Evolutionary conservation across 2,329 filamentous ascomycete genomes (phyloP), one percentile per base, ranked within the genome.

Genomic region (Botrytis deweyae): DNA sequence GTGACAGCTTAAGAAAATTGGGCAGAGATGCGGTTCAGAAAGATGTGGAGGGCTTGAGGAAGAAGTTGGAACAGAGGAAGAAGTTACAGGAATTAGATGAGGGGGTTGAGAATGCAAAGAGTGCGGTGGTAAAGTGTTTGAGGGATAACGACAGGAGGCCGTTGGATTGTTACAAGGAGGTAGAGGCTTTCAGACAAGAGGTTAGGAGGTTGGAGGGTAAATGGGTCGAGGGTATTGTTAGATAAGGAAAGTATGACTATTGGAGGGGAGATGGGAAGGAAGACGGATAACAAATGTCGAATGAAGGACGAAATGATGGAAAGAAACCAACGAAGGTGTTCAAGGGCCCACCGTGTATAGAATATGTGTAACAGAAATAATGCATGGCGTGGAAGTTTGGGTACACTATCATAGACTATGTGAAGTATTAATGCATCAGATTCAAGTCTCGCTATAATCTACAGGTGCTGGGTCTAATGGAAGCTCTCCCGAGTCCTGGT

Each of bases 101-200:
- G 76, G 85, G 85, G 69, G 90, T 97, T 67, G 90, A 93, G 83
- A 88, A 86, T 81, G 93, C 94, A 33, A 92, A 94, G 83, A 86
- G 89, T 78, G 89, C 91, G 74, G 90, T 98, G 73, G 89, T 96
- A 76, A 88, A 88, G 79, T 98, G 95, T 82, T 86, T 98, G 86
- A 87, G 92, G 76, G 87, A 91, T 80, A 91, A 98, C 83, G 95
- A 98, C 84, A 88, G 94, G 77, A 88, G 94, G 82, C 95, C 95
- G 82, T 86, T 98, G 81, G 93, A 98, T 86, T 98, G 95, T 88
- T 98, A 93, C 92, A 88, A 91, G 83, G 94, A 98, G 88, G 94
- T 98, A 38, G 92, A 97, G 85, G 87, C 86, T 33, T 98, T 98
- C 84, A 97, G 95, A 89, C 88, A 88, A 79, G 93, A 97, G 87